phyloP scores from a whole-genome alignment of 139 green algal genomes.

The Desmodesmus armatus region DNA sequence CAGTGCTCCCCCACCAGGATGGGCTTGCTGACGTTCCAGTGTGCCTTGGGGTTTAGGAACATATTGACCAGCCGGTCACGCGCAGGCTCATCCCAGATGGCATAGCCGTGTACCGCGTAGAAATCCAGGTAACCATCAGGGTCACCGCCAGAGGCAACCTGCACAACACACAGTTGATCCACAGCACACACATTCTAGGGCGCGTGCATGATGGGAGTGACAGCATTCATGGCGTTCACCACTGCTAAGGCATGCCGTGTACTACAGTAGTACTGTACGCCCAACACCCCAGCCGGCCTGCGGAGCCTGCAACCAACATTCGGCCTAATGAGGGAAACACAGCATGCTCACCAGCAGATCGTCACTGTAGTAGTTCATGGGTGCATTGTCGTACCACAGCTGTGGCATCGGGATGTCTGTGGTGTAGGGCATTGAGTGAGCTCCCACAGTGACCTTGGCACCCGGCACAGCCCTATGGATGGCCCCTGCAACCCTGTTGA shows the following conservation, averaged over 20 bases:
- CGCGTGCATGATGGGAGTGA: no score
- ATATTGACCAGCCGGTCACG: neutral
- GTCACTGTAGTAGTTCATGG: neutral
- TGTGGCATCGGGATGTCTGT: neutral
- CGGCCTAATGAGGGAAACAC: no score
- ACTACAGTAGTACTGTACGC: no score
- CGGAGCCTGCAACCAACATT: no score
- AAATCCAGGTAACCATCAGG: neutral
- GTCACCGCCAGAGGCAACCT: neutral
- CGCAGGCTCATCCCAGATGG: neutral
- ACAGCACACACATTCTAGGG: no score
- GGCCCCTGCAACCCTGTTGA: neutral
- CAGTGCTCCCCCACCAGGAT: neutral
- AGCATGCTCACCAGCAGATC: neutral
- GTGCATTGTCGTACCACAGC: neutral
- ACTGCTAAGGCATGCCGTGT: no score
- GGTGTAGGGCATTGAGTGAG: neutral
- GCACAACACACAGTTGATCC: neutral
- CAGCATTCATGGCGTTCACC: no score
- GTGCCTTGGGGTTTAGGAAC: neutral
- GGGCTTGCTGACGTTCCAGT: neutral
- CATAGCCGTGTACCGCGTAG: neutral
- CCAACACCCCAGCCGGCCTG: no score
- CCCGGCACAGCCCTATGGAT: neutral
- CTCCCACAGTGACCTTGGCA: neutral